Conservation (phyloP, 768 basidiomycete genomes). For the Leccinellum albellum region DNA sequence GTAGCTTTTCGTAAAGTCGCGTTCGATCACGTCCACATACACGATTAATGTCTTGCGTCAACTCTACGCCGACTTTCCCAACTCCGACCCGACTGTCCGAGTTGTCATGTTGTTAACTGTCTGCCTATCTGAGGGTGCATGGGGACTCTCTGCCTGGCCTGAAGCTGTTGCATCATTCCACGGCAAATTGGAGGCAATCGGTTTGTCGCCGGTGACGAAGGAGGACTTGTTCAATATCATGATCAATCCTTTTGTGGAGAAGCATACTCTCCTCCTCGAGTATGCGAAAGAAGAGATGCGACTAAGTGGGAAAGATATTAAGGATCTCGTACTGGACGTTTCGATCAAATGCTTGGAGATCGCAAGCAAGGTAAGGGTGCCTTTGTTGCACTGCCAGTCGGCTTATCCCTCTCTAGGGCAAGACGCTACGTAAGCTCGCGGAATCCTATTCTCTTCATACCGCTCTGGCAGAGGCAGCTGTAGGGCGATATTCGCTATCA, state of each 20-base stretch:
- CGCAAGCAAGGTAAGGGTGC: conserved; percentile 42
- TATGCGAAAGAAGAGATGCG: conserved; percentile 46
- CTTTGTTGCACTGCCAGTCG: background rate
- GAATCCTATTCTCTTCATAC: conserved; percentile 46
- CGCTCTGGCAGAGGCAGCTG: conserved; percentile 42
- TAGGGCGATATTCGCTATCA: conserved; percentile 48
- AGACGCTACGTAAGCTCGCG: conserved; percentile 56
- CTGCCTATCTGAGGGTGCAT: conserved; percentile 41
- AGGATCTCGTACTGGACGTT: conserved; percentile 54
- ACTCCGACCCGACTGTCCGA: conserved; percentile 55
- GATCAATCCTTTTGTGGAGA: conserved; percentile 67
- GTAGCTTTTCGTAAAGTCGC: conserved; percentile 67
- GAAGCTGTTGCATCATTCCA: conserved; percentile 34
- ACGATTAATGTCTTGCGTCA: conserved; percentile 55
- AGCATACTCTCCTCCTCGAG: conserved; percentile 46
- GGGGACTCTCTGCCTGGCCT: conserved; percentile 27
- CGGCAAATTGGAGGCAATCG: conserved; percentile 51
- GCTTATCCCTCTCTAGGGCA: conserved; percentile 45
- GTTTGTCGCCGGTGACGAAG: conserved; percentile 51
- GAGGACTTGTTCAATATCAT: conserved; percentile 62
- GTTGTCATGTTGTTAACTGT: conserved; percentile 71
- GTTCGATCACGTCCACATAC: conserved; percentile 52
- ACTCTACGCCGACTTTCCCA: conserved; percentile 66
- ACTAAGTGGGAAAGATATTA: conserved; percentile 40
- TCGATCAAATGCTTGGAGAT: conserved; percentile 56